phyloP scores from a whole-genome alignment of 331 rosid species.

The Malus hybrid region DNA sequence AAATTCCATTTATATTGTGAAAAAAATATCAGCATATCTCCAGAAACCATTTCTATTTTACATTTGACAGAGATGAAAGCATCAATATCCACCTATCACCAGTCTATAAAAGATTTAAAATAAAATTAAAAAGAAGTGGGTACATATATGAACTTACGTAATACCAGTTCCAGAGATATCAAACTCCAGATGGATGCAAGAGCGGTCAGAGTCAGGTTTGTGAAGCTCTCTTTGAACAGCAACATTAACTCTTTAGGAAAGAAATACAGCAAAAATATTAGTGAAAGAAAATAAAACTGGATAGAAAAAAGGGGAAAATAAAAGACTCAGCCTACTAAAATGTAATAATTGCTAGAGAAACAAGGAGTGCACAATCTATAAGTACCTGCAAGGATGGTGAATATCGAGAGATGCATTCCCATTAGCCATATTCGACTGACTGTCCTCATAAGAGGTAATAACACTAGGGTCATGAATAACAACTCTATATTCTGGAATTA shows the following conservation, averaged over 20 bases:
- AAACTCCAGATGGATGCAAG: slow-evolving; percentile 90
- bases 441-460: slow-evolving; percentile 26
- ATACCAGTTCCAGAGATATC: slow-evolving; percentile 62
- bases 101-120: background rate
- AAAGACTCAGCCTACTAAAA: background rate
- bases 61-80: background rate
- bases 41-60: background rate
- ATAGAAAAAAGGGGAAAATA: background rate
- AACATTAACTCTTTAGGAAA: slow-evolving; percentile 56
- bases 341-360: slow-evolving; percentile 11
- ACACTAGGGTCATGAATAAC: slow-evolving; percentile 51
- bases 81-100: background rate
- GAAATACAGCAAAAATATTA: background rate
- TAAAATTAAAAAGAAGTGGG: background rate
- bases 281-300: background rate
- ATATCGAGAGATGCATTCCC: slow-evolving; percentile 57
- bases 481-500: slow-evolving; percentile 61
- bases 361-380: slow-evolving; percentile 1
- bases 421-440: slow-evolving; percentile 33
- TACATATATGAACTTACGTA: slow-evolving; percentile 38
- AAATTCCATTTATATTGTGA: background rate
- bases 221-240: slow-evolving; percentile 83
- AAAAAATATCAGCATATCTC: background rate
- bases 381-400: slow-evolving; percentile 90
- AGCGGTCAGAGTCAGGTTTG: slow-evolving; percentile 69